phyloP scores from a whole-genome alignment of 2,329 filamentous ascomycete species.

The Ramularia endophylla region DNA sequence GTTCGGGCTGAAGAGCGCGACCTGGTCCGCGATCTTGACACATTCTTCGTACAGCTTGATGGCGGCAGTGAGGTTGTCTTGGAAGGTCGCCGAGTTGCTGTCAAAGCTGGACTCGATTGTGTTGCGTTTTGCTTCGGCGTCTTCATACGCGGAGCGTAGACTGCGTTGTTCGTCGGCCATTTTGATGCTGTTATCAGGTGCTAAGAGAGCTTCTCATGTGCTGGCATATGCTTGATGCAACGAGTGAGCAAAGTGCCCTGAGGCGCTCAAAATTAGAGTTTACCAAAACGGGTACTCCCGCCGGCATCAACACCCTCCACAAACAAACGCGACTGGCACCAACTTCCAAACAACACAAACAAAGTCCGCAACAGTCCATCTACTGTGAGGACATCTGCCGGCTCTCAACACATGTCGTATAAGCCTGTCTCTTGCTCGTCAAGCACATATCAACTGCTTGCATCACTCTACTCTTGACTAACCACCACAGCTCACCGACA shows the following conservation, averaged over 20 bases:
- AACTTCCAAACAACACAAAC: no score
- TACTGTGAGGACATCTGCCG: neutral
- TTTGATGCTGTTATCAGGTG: conserved; percentile 1
- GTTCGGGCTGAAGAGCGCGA: conserved; percentile 85
- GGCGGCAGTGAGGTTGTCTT: conserved; percentile 59
- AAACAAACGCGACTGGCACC: no score
- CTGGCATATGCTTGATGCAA: no score
- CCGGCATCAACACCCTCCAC: neutral
- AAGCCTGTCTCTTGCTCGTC: conserved; percentile 1
- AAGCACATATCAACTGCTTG: conserved; percentile 4
- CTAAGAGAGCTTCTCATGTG: no score
- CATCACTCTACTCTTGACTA: conserved; percentile 3
- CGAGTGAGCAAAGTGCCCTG: no score
- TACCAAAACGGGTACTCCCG: conserved; percentile 1
- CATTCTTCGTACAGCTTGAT: conserved; percentile 70
- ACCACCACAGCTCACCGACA: conserved; percentile 2
- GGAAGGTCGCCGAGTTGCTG: conserved; percentile 59
- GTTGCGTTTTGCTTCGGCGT: conserved; percentile 51
- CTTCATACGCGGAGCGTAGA: conserved; percentile 47
- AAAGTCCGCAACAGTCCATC: no score
- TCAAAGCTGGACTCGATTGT: conserved; percentile 59
- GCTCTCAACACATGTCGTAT: neutral
- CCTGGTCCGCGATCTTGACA: conserved; percentile 58
- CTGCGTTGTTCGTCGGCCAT: conserved; percentile 47
- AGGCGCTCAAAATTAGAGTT: neutral